phyloP scores from a whole-genome alignment of 805 yeast genomes.

The Hanseniaspora lindneri region DNA sequence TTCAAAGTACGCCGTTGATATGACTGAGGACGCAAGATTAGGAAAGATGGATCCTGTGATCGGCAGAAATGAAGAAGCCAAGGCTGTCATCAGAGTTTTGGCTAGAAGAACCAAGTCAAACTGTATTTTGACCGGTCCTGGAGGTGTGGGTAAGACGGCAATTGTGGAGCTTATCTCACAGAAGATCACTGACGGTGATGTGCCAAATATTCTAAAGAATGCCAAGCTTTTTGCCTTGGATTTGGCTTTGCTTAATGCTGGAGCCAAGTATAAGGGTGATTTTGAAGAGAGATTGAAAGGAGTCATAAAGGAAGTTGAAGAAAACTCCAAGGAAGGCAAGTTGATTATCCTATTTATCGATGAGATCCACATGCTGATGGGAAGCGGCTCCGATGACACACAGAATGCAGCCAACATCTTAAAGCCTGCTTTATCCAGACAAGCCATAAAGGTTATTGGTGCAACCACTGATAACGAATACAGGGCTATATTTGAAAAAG shows the following conservation, averaged over 20 bases:
- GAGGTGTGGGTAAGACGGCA: slow-evolving; percentile 98
- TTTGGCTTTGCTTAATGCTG: slow-evolving; percentile 93
- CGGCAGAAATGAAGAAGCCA: slow-evolving; percentile 96
- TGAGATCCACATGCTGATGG: slow-evolving; percentile 99
- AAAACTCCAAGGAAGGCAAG: slow-evolving; percentile 44
- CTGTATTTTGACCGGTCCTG: slow-evolving; percentile 94
- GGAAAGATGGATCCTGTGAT: slow-evolving; percentile 97
- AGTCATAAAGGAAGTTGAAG: slow-evolving; percentile 84
- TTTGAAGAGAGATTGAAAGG: slow-evolving; percentile 97
- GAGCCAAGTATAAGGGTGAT: slow-evolving; percentile 97
- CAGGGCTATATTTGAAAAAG: slow-evolving; percentile 83
- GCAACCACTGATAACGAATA: slow-evolving; percentile 95
- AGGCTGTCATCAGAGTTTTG: slow-evolving; percentile 85
- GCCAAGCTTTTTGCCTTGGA: slow-evolving; percentile 80
- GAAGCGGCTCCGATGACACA: slow-evolving; percentile 85
- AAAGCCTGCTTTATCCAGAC: slow-evolving; percentile 95
- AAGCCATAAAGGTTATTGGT: slow-evolving; percentile 92
- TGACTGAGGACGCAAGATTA: slow-evolving; percentile 84
- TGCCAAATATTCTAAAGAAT: slow-evolving; percentile 73
- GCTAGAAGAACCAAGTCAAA: slow-evolving; percentile 97
- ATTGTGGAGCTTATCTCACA: slow-evolving; percentile 98
- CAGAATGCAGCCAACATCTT: slow-evolving; percentile 72
- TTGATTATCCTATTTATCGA: slow-evolving; percentile 87
- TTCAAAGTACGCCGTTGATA: slow-evolving; percentile 79
- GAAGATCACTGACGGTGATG: slow-evolving; percentile 89